phyloP scores from a whole-genome alignment of 495 filamentous ascomycete species.

The Acidomyces sp. region DNA sequence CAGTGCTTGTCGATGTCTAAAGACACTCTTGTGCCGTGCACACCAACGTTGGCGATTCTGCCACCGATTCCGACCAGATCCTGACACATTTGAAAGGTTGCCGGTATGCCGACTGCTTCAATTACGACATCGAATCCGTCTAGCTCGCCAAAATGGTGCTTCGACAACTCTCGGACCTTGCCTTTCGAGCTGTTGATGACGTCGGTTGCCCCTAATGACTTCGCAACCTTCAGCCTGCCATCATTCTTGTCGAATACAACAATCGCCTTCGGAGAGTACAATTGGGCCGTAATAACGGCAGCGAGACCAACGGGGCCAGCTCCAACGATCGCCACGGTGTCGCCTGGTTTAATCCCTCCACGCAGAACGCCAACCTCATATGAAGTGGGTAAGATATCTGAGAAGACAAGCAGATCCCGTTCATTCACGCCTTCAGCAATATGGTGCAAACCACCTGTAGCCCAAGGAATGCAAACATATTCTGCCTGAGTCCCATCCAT shows the following conservation, averaged over 20 bases:
- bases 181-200: slow-evolving; percentile 24
- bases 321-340: slow-evolving; percentile 37
- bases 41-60: slow-evolving; percentile 40
- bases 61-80: slow-evolving; percentile 38
- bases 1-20: slow-evolving; percentile 27
- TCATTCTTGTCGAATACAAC: slow-evolving; percentile 36
- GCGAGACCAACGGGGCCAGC: slow-evolving; percentile 41
- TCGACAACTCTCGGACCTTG: slow-evolving; percentile 29
- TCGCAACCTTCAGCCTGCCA: slow-evolving; percentile 33
- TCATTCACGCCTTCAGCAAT: slow-evolving; percentile 31
- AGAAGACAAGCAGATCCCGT: slow-evolving; percentile 30
- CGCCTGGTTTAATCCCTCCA: slow-evolving; percentile 32
- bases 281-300: slow-evolving; percentile 33
- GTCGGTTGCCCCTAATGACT: slow-evolving; percentile 33
- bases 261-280: slow-evolving; percentile 34
- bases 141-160: slow-evolving; percentile 20
- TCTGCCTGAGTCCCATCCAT: slow-evolving; percentile 41
- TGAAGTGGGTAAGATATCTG: slow-evolving; percentile 39
- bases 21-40: slow-evolving; percentile 34
- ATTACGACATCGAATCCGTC: slow-evolving; percentile 41
- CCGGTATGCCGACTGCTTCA: slow-evolving; percentile 40
- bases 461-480: slow-evolving; percentile 38
- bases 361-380: slow-evolving; percentile 39
- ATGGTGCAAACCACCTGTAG: slow-evolving; percentile 30
- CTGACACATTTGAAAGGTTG: slow-evolving; percentile 36